Percentiles rank a stretch among this genome's conserved stretches.
Conservation (phyloP, 2,329 filamentous ascomycete genomes). For the Chaetothyriales sp. region DNA sequence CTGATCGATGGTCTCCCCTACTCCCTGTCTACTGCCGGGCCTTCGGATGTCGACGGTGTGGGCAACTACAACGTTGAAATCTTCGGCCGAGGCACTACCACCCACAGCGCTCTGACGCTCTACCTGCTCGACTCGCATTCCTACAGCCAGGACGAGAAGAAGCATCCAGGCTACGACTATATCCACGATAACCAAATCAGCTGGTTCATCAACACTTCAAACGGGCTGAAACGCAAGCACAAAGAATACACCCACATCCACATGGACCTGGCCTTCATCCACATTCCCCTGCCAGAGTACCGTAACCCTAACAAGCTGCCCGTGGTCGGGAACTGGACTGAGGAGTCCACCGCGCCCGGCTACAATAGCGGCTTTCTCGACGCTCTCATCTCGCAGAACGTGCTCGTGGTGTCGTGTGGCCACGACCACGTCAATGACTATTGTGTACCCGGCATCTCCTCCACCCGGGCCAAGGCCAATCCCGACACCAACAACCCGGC, state of each 20-base stretch:
- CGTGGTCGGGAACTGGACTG: constrained; percentile 58
- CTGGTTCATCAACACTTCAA: constrained; percentile 77
- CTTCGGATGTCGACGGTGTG: constrained; percentile 71
- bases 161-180: constrained; percentile 94
- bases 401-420: constrained; percentile 79
- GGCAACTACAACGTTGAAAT: constrained; percentile 94
- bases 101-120: constrained; percentile 84
- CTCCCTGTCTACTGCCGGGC: constrained; percentile 73
- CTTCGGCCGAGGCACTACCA: constrained; percentile 60
- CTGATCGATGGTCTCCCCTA: constrained; percentile 78
- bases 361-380: constrained; percentile 92
- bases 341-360: constrained; percentile 71
- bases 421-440: constrained; percentile 98
- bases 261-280: constrained; percentile 92
- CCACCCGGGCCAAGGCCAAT: constrained; percentile 19
- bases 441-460: constrained; percentile 52
- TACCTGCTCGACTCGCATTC: constrained; percentile 89
- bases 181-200: constrained; percentile 85
- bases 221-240: constrained; percentile 61
- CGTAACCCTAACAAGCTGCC: constrained; percentile 44
- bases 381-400: constrained; percentile 69
- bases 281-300: constrained; percentile 92
- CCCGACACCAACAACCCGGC: constrained; percentile 45
- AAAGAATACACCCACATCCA: constrained; percentile 79
- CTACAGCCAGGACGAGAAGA: constrained; percentile 77